Conservation (phyloP, 805 yeast genomes). For the Candida dajiaensis region DNA sequence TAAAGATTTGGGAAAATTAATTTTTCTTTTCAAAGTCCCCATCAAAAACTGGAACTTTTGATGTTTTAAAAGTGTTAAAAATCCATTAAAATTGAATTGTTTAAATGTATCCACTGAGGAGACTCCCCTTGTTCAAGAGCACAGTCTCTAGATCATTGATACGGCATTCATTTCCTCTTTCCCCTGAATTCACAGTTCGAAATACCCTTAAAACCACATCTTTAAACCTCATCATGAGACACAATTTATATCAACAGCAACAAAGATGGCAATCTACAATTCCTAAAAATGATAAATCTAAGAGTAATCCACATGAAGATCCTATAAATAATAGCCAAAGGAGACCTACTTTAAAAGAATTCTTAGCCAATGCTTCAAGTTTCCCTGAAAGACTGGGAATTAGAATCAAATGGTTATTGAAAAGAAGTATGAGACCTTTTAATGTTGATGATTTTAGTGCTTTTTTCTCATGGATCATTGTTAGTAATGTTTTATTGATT, state of each 20-base stretch:
- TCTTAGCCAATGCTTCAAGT: constrained; percentile 38
- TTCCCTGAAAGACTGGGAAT: constrained; percentile 36
- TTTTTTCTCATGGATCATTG: constrained; percentile 83
- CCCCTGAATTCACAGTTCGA: not conserved
- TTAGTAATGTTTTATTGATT: constrained; percentile 78
- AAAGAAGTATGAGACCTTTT: constrained; percentile 74
- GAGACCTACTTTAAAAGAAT: constrained; percentile 22
- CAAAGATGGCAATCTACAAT: not conserved
- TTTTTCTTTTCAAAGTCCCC: too few relatives aligned
- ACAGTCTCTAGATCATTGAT: not conserved
- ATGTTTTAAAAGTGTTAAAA: too few relatives aligned
- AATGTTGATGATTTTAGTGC: constrained; percentile 92
- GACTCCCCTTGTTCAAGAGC: not conserved
- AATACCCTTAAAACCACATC: not conserved
- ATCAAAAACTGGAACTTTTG: too few relatives aligned
- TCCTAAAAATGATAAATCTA: not conserved
- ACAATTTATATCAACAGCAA: not conserved
- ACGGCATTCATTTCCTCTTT: not conserved
- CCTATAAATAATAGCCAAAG: not conserved
- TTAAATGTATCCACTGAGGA: not conserved
- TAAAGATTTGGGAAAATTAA: too few relatives aligned
- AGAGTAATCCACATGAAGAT: not conserved
- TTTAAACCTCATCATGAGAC: not conserved
- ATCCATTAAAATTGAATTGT: not conserved
- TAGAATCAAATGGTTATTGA: constrained; percentile 67